A percentile compares a stretch with the other conserved stretches of the same genome.
Conservation (phyloP, 2,329 filamentous ascomycete species). For the Talaromyces sp. region DNA sequence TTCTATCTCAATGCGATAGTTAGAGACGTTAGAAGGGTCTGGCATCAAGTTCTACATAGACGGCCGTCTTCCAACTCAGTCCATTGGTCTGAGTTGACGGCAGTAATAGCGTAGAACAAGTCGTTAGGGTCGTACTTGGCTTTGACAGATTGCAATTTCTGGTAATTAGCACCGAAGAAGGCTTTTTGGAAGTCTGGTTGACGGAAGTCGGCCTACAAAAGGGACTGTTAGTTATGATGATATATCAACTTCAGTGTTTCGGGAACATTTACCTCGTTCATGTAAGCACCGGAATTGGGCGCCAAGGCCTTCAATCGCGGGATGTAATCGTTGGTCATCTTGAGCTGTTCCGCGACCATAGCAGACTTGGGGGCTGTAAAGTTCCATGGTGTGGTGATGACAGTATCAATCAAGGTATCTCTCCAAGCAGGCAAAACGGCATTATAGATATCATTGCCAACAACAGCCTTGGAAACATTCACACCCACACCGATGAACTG, state of each 20-base stretch:
- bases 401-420: constrained; percentile 33
- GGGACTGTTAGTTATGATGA: background rate
- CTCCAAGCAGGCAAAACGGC: constrained; percentile 42
- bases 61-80: constrained; percentile 17
- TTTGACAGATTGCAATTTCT: constrained; percentile 14
- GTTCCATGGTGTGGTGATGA: constrained; percentile 38
- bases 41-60: constrained; percentile 9
- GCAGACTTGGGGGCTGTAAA: constrained; percentile 37
- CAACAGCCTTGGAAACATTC: constrained; percentile 31
- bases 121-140: constrained; percentile 21
- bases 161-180: constrained; percentile 19
- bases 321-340: constrained; percentile 41
- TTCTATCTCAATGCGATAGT: background rate
- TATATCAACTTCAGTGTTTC: background rate
- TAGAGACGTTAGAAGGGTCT: too few species aligned
- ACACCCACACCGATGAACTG: constrained; percentile 39
- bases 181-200: constrained; percentile 17
- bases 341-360: constrained; percentile 35
- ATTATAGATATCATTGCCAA: constrained; percentile 33
- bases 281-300: constrained; percentile 39
- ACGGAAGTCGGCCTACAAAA: constrained; percentile 23
- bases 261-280: constrained; percentile 32
- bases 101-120: constrained; percentile 41
- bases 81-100: constrained; percentile 40
- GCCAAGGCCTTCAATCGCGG: constrained; percentile 40